Evolutionary conservation across 139 green algal species (phyloP).

Genomic region (Eudorina sp.): DNA sequence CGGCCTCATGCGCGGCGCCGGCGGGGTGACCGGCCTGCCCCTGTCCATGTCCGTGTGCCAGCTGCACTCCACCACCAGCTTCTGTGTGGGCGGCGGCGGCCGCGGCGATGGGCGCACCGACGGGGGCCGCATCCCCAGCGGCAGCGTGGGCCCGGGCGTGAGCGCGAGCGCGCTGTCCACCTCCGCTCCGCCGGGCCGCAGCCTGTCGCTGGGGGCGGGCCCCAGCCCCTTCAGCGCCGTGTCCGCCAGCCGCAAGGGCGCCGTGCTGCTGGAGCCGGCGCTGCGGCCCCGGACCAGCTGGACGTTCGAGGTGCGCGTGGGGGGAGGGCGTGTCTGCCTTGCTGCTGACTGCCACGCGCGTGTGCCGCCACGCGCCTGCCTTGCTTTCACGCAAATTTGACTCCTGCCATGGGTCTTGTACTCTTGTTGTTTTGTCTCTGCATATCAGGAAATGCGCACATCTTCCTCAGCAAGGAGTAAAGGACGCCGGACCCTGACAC

Average conservation of each 20-base stretch:
- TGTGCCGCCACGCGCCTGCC: too few species aligned
- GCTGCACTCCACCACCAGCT: slow-evolving; percentile 37
- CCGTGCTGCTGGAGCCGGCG: slow-evolving; percentile 66
- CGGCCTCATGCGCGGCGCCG: not conserved
- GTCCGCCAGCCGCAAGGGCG: slow-evolving; percentile 52
- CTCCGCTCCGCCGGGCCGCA: not conserved
- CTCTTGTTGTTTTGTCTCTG: too few species aligned
- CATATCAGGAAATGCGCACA: too few species aligned
- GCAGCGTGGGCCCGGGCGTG: not conserved
- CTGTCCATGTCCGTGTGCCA: slow-evolving; percentile 7
- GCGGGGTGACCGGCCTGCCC: too few species aligned
- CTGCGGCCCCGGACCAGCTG: slow-evolving; percentile 61
- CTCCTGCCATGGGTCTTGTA: too few species aligned
- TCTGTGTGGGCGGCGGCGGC: not conserved
- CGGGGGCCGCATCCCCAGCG: not conserved
- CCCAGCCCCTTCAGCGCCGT: not conserved
- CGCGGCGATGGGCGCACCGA: too few species aligned
- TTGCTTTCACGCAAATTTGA: too few species aligned
- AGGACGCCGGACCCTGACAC: too few species aligned
- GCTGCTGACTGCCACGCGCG: too few species aligned
- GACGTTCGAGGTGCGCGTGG: slow-evolving; percentile 73
- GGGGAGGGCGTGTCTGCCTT: too few species aligned
- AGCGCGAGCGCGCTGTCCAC: not conserved
- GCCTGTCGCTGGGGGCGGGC: not conserved
- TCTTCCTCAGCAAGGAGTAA: too few species aligned